A percentile compares a stretch with the other conserved stretches of the same genome.
These are phyloP conservation scores for Eleusine coracana DNA, from an alignment of 176 grass and related monocot genomes.

Conservation along the genomic window DNA sequence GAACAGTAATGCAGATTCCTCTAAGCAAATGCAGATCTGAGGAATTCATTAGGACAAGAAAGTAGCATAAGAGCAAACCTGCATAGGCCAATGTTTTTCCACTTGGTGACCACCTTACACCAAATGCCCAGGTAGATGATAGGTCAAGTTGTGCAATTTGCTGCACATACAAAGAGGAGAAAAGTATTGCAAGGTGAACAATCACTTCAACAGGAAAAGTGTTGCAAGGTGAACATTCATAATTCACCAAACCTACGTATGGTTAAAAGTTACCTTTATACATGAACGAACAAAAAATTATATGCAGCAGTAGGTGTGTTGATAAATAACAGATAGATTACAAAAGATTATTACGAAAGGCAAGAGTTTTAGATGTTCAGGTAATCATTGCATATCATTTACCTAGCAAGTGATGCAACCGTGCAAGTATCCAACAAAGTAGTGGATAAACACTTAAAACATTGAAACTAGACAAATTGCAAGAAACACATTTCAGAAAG, in stretches of 20 bases:
- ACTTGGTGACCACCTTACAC: constrained; percentile 95
- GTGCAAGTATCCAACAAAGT: not conserved
- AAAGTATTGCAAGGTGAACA: not conserved
- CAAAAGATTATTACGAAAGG: not conserved
- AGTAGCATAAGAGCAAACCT: constrained; percentile 43
- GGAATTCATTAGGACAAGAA: constrained; percentile 36
- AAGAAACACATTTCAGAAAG: not conserved
- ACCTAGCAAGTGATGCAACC: not conserved
- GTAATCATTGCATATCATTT: not conserved
- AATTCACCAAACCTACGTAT: not conserved
- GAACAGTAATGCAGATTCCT: not conserved
- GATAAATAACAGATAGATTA: not conserved
- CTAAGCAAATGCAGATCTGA: not conserved
- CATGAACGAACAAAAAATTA: not conserved
- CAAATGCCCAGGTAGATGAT: constrained; percentile 89
- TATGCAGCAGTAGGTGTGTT: not conserved
- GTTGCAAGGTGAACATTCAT: not conserved
- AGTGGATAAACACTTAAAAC: constrained; percentile 3
- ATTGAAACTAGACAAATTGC: not conserved
- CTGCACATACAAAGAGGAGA: constrained; percentile 55
- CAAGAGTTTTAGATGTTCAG: constrained; percentile 4
- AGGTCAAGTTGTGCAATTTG: constrained; percentile 99
- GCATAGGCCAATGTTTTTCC: constrained; percentile 93
- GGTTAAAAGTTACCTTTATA: not conserved
- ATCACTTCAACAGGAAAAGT: constrained; percentile 3